These are phyloP conservation scores for Fusarium beomiforme DNA, from an alignment of 2,329 filamentous ascomycete species.

Conservation along the genomic window DNA sequence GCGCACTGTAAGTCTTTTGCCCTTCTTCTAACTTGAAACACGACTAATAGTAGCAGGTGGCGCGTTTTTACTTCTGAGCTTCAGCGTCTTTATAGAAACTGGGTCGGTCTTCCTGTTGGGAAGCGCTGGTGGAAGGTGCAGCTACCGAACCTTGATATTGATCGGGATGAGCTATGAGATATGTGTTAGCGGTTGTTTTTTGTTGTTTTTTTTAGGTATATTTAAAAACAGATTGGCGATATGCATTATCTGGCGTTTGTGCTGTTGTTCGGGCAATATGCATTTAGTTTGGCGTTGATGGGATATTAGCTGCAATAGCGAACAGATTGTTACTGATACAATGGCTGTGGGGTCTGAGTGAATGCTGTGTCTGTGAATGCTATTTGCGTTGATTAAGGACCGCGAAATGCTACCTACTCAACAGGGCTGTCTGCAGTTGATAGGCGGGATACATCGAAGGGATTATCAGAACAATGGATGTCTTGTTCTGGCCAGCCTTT, in stretches of 20 bases:
- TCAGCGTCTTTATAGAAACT: constrained; percentile 59
- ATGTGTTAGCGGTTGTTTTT: neutral
- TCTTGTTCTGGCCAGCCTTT: no score
- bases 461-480: no score
- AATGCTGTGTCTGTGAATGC: neutral
- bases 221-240: constrained; percentile 4
- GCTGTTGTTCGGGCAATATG: neutral
- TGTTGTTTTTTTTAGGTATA: neutral
- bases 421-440: no score
- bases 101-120: constrained; percentile 62
- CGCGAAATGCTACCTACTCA: no score
- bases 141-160: constrained; percentile 53
- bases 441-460: no score
- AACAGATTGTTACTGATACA: neutral
- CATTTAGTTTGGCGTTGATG: constrained; percentile 23
- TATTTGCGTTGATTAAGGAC: no score
- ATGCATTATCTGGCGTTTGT: constrained; percentile 17
- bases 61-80: constrained; percentile 57
- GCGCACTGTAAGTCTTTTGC: constrained; percentile 69
- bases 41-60: constrained; percentile 47
- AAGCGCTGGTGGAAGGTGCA: constrained; percentile 60
- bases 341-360: neutral
- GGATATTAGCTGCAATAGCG: neutral
- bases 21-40: neutral
- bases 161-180: constrained; percentile 60